Evolutionary conservation across 257 asterid species (phyloP).

Genomic region (Solanum clarkiae): DNA sequence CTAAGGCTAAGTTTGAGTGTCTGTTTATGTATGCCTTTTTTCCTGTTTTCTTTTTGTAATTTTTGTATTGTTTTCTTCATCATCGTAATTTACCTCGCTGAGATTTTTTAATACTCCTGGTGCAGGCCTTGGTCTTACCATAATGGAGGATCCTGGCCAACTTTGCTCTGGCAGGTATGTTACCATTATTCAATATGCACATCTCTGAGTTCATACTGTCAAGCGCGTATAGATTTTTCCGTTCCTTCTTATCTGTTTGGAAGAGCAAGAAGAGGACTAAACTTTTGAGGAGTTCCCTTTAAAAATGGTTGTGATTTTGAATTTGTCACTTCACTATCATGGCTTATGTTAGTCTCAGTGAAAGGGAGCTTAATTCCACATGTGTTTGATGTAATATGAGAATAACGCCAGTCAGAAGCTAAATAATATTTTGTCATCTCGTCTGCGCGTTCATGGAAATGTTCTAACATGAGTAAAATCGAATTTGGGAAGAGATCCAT

Average conservation of each 20-base stretch:
- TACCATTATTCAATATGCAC: not conserved
- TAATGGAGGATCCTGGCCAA: slow-evolving; percentile 85
- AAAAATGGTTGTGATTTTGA: too few species aligned
- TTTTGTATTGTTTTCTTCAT: not conserved
- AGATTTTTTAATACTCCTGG: not conserved
- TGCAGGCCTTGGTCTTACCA: slow-evolving; percentile 94
- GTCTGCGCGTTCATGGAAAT: not conserved
- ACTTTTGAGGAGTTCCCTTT: too few species aligned
- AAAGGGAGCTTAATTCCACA: too few species aligned
- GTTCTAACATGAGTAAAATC: not conserved
- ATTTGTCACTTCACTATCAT: too few species aligned
- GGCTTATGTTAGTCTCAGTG: too few species aligned
- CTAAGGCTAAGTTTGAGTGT: too few species aligned
- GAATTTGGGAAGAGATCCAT: not conserved
- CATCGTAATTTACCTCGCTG: not conserved
- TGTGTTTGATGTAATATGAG: not conserved
- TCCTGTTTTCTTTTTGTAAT: not conserved
- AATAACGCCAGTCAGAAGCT: not conserved
- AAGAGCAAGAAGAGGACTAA: too few species aligned
- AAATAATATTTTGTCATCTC: not conserved
- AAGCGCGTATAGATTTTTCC: not conserved
- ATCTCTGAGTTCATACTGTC: not conserved
- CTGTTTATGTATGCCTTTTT: not conserved
- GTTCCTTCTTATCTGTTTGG: not conserved
- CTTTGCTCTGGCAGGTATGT: slow-evolving; percentile 74